Evolutionary conservation across 345 rosid genomes (phyloP).

Genomic region (Ailanthus altissimus): DNA sequence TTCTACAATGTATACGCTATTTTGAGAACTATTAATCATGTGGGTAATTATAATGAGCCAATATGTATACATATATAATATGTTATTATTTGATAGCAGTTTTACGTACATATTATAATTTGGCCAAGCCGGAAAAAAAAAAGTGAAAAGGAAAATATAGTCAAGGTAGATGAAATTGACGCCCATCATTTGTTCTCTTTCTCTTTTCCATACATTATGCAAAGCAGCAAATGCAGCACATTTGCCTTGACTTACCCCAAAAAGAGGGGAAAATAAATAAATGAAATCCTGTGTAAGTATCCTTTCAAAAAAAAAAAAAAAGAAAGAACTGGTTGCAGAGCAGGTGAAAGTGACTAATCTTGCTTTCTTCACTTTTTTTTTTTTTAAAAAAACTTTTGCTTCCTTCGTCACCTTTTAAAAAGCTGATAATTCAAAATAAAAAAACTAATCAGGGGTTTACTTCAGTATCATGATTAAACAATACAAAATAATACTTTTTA

Average conservation of each 20-base stretch:
- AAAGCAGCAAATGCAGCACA: neutral
- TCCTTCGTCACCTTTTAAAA: constrained; percentile 30
- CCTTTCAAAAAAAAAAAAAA: no score
- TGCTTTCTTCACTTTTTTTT: no score
- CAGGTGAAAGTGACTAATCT: constrained; percentile 33
- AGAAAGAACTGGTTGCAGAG: no score
- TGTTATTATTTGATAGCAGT: no score
- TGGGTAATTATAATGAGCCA: no score
- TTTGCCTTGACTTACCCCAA: constrained; percentile 12
- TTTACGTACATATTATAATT: no score
- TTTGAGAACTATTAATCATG: no score
- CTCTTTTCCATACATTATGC: neutral
- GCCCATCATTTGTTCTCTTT: neutral
- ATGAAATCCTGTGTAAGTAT: neutral
- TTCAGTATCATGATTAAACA: constrained; percentile 6
- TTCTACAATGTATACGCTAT: no score
- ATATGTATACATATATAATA: no score
- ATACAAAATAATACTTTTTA: no score
- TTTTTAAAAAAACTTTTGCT: no score
- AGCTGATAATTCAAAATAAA: constrained; percentile 17
- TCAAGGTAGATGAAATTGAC: constrained; percentile 1
- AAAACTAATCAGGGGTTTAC: constrained; percentile 11
- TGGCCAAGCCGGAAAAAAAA: no score
- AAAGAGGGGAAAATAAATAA: neutral
- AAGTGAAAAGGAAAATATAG: neutral